phyloP scores from a whole-genome alignment of 805 yeast species.

The Yarrowia sp. region DNA sequence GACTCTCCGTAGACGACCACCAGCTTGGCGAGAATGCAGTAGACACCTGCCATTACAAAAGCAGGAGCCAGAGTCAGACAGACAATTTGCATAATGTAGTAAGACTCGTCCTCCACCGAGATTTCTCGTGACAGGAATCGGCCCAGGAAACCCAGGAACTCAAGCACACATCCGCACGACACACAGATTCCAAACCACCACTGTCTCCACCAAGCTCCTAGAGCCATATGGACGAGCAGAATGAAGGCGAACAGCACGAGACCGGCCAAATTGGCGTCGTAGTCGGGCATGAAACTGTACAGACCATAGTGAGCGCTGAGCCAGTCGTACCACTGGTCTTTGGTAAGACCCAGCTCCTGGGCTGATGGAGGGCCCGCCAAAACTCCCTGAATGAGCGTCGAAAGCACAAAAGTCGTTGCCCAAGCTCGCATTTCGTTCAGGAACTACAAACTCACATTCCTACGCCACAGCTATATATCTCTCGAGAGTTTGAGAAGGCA shows the following conservation, averaged over 20 bases:
- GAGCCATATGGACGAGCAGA: slow-evolving; percentile 53
- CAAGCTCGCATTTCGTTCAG: slow-evolving; percentile 8
- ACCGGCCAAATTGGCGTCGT: slow-evolving; percentile 58
- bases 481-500: slow-evolving; percentile 10
- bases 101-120: slow-evolving; percentile 47
- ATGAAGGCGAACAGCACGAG: slow-evolving; percentile 61
- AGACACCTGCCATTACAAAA: slow-evolving; percentile 82
- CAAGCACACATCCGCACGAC: slow-evolving; percentile 35
- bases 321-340: slow-evolving; percentile 30
- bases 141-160: slow-evolving; percentile 68
- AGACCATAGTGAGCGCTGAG: slow-evolving; percentile 12
- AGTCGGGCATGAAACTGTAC: slow-evolving; percentile 24
- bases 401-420: slow-evolving; percentile 9
- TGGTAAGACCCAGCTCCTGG: slow-evolving; percentile 6
- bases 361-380: slow-evolving; percentile 7
- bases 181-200: slow-evolving; percentile 71
- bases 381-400: background rate
- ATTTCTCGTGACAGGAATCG: slow-evolving; percentile 61
- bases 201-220: slow-evolving; percentile 59
- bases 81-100: slow-evolving; percentile 68
- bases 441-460: background rate
- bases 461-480: slow-evolving; percentile 12
- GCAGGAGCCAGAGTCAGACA: slow-evolving; percentile 80
- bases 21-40: slow-evolving; percentile 71
- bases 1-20: slow-evolving; percentile 62